A percentile compares a stretch with the other conserved stretches of the same genome.
Conservation (phyloP, 768 basidiomycete genomes). For the Boletus sensibilis region DNA sequence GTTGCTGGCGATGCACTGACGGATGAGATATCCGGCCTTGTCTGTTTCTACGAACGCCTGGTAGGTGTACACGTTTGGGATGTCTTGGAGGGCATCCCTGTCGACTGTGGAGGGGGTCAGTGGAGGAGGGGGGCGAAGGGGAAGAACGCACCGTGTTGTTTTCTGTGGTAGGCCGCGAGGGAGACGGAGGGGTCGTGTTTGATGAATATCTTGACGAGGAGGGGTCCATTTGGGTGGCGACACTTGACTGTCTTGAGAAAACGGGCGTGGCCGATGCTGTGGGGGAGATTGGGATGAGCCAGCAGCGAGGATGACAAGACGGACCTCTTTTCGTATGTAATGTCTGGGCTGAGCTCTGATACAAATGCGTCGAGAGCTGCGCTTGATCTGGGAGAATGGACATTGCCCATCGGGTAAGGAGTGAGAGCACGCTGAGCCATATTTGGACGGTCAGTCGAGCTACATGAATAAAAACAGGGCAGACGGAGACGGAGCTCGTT, state of each 20-base stretch:
- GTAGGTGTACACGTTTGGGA: constrained; percentile 87
- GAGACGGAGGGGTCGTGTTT: constrained; percentile 89
- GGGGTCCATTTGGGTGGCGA: constrained; percentile 74
- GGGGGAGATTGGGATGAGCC: not conserved
- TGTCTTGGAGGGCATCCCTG: constrained; percentile 77
- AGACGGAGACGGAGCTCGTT: not conserved
- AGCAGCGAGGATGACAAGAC: constrained; percentile 10
- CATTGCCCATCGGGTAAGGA: constrained; percentile 64
- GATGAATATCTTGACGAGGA: constrained; percentile 93
- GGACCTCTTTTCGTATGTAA: constrained; percentile 91
- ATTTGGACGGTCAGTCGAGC: not conserved
- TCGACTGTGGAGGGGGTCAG: constrained; percentile 54
- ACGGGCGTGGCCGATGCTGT: constrained; percentile 32
- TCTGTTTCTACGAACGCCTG: constrained; percentile 92
- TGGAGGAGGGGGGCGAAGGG: rapidly evolving
- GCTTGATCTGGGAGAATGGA: constrained; percentile 59
- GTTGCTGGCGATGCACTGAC: constrained; percentile 93
- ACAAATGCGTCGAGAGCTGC: constrained; percentile 91
- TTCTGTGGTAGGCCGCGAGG: constrained; percentile 67
- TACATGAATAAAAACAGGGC: constrained; percentile 2
- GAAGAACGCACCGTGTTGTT: constrained; percentile 64
- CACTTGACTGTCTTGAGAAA: constrained; percentile 83
- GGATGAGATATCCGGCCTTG: constrained; percentile 90
- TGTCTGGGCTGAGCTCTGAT: constrained; percentile 80
- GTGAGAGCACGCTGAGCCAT: constrained; percentile 3